A percentile compares a stretch with the other conserved stretches of the same genome.
Conservation (phyloP, 2,329 filamentous ascomycete genomes). For the Fusarium compactum region DNA sequence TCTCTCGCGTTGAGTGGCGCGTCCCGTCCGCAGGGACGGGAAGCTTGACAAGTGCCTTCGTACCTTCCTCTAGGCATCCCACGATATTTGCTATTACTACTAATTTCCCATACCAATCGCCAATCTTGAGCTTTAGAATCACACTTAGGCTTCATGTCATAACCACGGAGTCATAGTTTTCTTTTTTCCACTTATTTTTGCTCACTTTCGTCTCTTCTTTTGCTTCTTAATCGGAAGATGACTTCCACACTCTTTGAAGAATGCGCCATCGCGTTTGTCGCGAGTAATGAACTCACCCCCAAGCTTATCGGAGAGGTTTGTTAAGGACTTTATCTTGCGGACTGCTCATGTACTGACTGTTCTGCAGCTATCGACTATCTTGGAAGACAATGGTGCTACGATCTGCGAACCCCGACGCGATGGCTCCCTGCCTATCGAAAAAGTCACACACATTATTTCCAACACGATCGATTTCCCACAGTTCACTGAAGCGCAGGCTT, state of each 20-base stretch:
- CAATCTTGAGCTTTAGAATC: background rate
- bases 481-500: slow-evolving; percentile 78
- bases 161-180: background rate
- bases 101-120: slow-evolving; percentile 1
- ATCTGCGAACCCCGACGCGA: slow-evolving; percentile 62
- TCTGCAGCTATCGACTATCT: slow-evolving; percentile 57
- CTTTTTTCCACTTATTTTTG: slow-evolving; percentile 7
- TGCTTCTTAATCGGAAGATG: slow-evolving; percentile 45
- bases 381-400: slow-evolving; percentile 63
- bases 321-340: background rate
- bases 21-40: slow-evolving; percentile 1
- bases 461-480: slow-evolving; percentile 92
- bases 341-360: slow-evolving; percentile 3
- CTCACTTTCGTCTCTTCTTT: slow-evolving; percentile 1
- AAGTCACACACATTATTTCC: slow-evolving; percentile 70
- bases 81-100: slow-evolving; percentile 15
- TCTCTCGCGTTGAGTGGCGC: slow-evolving; percentile 51
- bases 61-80: slow-evolving; percentile 24
- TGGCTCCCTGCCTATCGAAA: slow-evolving; percentile 61
- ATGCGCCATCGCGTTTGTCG: slow-evolving; percentile 61
- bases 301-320: slow-evolving; percentile 58
- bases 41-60: slow-evolving; percentile 22
- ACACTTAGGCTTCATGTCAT: slow-evolving; percentile 29
- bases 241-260: slow-evolving; percentile 55
- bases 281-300: slow-evolving; percentile 56